Evolutionary conservation across 1,284 basidiomycete species (phyloP).

Genomic region (Moniliophthora roreri): DNA sequence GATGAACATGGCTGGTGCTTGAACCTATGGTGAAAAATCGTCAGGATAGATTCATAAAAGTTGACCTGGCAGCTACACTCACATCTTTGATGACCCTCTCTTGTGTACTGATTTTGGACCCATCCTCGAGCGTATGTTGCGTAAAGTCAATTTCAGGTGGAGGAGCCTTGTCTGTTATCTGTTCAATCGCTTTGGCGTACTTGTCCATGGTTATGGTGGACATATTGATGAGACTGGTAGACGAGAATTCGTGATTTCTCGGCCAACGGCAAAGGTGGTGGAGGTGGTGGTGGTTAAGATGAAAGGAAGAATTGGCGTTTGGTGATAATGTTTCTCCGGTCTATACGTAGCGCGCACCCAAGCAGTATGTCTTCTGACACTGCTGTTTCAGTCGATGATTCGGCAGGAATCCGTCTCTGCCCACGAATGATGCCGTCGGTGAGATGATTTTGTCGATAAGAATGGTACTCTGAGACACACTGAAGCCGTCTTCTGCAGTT

Average conservation of each 20-base stretch:
- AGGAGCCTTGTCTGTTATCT: conserved; percentile 67
- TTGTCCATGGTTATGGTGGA: background rate
- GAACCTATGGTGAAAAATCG: conserved; percentile 56
- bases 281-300: background rate
- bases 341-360: background rate
- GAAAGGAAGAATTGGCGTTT: background rate
- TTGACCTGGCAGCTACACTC: conserved; percentile 22
- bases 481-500: too few species aligned
- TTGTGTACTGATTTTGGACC: conserved; percentile 81
- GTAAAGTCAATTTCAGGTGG: conserved; percentile 84
- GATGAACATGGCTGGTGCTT: conserved; percentile 91
- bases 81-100: conserved; percentile 87
- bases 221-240: background rate
- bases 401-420: too few species aligned
- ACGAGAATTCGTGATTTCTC: background rate
- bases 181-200: conserved; percentile 52
- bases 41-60: background rate
- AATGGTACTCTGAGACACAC: too few species aligned
- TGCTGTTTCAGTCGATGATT: too few species aligned
- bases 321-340: background rate
- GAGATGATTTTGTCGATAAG: too few species aligned
- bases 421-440: too few species aligned
- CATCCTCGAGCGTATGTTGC: conserved; percentile 87
- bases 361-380: too few species aligned
- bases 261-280: background rate